A percentile compares a stretch with the other conserved stretches of the same genome.
phyloP scores from a whole-genome alignment of 768 basidiomycete genomes.

The Boletus speciosus region DNA sequence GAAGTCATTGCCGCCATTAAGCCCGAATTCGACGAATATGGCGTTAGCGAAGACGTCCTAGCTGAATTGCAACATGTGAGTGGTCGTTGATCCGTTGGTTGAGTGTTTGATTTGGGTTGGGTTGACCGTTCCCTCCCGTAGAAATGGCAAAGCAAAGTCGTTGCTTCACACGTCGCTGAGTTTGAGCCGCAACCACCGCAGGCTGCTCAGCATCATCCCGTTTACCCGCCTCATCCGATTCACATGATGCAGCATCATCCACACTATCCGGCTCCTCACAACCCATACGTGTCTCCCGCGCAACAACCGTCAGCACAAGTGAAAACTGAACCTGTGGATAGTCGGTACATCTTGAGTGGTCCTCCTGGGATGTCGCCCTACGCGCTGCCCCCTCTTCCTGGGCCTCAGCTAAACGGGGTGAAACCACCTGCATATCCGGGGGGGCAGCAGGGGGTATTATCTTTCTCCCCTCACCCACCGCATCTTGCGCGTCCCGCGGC shows the following conservation, averaged over 20 bases:
- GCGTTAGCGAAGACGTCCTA: conserved; percentile 87
- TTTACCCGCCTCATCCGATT: conserved; percentile 60
- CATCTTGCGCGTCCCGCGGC: conserved; percentile 25
- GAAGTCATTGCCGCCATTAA: conserved; percentile 88
- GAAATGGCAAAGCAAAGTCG: conserved; percentile 97
- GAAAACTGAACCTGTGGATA: conserved; percentile 73
- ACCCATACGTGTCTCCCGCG: conserved; percentile 45
- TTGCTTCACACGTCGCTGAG: conserved; percentile 93
- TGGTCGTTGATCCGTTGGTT: conserved; percentile 24
- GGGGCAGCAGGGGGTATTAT: conserved; percentile 56
- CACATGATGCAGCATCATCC: conserved; percentile 54
- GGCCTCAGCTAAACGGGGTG: conserved; percentile 57
- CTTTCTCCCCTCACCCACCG: conserved; percentile 42
- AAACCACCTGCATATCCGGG: conserved; percentile 52
- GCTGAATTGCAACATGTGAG: conserved; percentile 86
- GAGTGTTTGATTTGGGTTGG: neutral
- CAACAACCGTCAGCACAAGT: conserved; percentile 44
- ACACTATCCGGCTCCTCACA: conserved; percentile 51
- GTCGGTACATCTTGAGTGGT: conserved; percentile 56
- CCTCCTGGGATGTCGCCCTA: conserved; percentile 43
- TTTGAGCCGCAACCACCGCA: conserved; percentile 65
- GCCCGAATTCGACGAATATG: conserved; percentile 95
- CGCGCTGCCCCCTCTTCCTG: conserved; percentile 58
- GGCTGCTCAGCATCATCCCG: conserved; percentile 45
- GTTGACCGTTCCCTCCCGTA: conserved; percentile 31